Conservation (phyloP, 441 rosid species). For the Theobroma grandiflorum region DNA sequence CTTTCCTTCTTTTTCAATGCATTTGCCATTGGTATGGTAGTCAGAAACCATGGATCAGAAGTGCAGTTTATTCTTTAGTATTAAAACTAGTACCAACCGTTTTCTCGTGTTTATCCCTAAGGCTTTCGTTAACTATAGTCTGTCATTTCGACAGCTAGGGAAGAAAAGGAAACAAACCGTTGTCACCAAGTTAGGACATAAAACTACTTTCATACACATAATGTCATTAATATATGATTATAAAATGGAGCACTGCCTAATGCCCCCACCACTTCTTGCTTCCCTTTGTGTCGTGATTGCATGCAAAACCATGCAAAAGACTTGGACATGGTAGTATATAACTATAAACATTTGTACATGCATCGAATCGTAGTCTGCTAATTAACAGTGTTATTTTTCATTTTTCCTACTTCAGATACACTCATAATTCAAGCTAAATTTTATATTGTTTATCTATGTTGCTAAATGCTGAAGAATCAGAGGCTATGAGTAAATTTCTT, state of each 20-base stretch:
- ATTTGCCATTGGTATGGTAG: background rate
- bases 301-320: slow-evolving; percentile 20
- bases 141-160: background rate
- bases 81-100: too few relatives aligned
- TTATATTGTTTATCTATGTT: background rate
- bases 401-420: background rate
- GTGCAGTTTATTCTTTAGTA: background rate
- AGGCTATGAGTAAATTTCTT: background rate
- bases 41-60: slow-evolving; percentile 3
- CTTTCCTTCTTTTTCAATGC: slow-evolving; percentile 7
- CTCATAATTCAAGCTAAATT: background rate
- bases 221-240: background rate
- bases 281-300: slow-evolving; percentile 10
- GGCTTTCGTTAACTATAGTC: background rate
- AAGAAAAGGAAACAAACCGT: background rate
- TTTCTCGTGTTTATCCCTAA: background rate
- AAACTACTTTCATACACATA: background rate
- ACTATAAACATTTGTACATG: background rate
- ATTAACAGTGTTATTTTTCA: background rate
- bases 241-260: background rate
- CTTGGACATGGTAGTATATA: background rate
- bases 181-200: background rate
- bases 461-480: background rate
- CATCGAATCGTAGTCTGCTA: background rate
- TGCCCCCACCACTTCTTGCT: slow-evolving; percentile 2